Evolutionary conservation across 1,284 basidiomycete genomes (phyloP), one percentile per base, ranked within the genome.

Genomic region (Termitomyces sp.): DNA sequence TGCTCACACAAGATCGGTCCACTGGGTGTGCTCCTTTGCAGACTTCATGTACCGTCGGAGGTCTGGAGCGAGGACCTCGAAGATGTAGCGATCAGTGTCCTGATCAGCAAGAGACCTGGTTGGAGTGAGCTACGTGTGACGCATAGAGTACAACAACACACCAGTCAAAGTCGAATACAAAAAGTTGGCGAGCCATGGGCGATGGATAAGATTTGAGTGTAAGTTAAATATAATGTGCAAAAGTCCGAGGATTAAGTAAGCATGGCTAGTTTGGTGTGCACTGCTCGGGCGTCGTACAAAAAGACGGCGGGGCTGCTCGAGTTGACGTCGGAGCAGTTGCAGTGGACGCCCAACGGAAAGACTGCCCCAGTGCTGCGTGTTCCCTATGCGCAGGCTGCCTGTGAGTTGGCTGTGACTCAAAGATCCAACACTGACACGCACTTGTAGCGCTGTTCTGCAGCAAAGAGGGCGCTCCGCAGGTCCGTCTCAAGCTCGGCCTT

Each of bases 161-260:
- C 95, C 95, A 98, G 79, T 99, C 96, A 73, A 98, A 98, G 71
- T 99, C 96, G 63, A 91, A 98, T 14, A 98, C 88, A 59, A 98
- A 78, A 43, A 97, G 84, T 68, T 96, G 92, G 60, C 79, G 84
- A 46, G 74, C 69, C 43, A 78, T 28, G 72, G 58, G 60, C n/a
- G n/a, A n/a, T 75, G 65, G 69, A 71, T 70, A 56, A 57, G 30
- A 19, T 28, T 21, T 28, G 35, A 37, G 52, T 46, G 48, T n/a
- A 38, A 34, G 28, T 49, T 34, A 37, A n/a, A n/a, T n/a, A n/a
- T n/a, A n/a, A n/a, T n/a, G n/a, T n/a, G n/a, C n/a, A n/a, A n/a
- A n/a, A n/a, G n/a, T n/a, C n/a, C 44, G 49, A 48, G 51, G 33
- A 40, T 34, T 34, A 19, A 42, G 50, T 49, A 62, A 65, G 62